Evolutionary conservation across 306 rosid genomes (phyloP).

Genomic region (Citrullus colocynthis): DNA sequence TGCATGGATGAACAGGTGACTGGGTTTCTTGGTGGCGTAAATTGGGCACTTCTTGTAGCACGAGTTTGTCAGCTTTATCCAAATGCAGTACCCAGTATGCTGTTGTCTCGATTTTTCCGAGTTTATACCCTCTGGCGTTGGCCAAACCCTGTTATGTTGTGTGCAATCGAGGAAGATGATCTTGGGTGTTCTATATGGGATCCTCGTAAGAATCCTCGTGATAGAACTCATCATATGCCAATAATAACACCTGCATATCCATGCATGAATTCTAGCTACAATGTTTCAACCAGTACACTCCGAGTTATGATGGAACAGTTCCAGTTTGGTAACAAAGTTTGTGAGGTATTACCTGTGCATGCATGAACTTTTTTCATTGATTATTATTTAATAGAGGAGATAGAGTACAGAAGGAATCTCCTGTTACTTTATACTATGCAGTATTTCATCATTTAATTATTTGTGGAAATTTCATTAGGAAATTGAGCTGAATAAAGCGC

Average conservation of each 20-base stretch:
- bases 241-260: slow-evolving; percentile 98
- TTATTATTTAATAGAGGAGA: not conserved
- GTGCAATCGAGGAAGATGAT: slow-evolving; percentile 84
- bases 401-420: not conserved
- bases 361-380: not conserved
- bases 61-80: slow-evolving; percentile 96
- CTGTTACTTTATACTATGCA: not conserved
- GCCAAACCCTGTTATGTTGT: slow-evolving; percentile 97
- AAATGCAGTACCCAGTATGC: slow-evolving; percentile 92
- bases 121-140: slow-evolving; percentile 98
- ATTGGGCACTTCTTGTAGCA: slow-evolving; percentile 96
- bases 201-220: slow-evolving; percentile 86
- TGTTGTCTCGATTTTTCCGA: slow-evolving; percentile 90
- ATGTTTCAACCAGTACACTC: slow-evolving; percentile 86
- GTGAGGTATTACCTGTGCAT: slow-evolving; percentile 39
- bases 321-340: slow-evolving; percentile 53
- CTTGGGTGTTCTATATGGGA: slow-evolving; percentile 82
- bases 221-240: slow-evolving; percentile 86
- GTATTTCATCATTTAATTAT: not conserved
- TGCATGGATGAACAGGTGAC: slow-evolving; percentile 49
- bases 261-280: slow-evolving; percentile 98
- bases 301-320: slow-evolving; percentile 96
- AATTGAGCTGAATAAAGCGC: slow-evolving; percentile 72
- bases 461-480: slow-evolving; percentile 33
- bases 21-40: slow-evolving; percentile 98